Evolutionary conservation across 2,329 filamentous ascomycete genomes (phyloP).

Genomic region (Raffaelea albimanens): DNA sequence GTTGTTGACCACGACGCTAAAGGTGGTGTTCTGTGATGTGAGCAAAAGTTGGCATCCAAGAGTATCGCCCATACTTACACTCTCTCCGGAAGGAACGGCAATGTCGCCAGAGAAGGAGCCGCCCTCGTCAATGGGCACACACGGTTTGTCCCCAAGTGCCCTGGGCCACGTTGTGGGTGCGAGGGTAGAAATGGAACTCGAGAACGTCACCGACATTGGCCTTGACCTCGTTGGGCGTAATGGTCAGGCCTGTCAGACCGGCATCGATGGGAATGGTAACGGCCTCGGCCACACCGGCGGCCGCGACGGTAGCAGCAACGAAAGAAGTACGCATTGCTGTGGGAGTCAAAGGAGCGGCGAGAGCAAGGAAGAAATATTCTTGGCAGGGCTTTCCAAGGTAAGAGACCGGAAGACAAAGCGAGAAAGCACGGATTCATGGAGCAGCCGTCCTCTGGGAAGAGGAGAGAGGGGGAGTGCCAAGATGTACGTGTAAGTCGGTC

Average conservation of each 20-base stretch:
- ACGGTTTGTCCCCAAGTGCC: constrained; percentile 38
- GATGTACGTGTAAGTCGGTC: no score
- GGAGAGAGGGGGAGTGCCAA: no score
- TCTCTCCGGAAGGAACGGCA: constrained; percentile 18
- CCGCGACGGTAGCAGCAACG: constrained; percentile 1
- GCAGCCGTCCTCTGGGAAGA: no score
- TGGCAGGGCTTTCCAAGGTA: no score
- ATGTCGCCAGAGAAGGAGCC: constrained; percentile 40
- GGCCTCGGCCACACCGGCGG: constrained; percentile 7
- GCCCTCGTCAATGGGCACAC: constrained; percentile 28
- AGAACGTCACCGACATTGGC: constrained; percentile 37
- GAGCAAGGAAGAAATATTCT: no score
- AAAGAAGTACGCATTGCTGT: neutral
- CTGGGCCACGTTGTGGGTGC: constrained; percentile 39
- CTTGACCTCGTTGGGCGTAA: constrained; percentile 32
- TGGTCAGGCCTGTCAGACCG: constrained; percentile 29
- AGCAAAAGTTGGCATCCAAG: neutral
- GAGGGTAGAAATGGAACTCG: constrained; percentile 42
- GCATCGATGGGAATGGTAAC: constrained; percentile 26
- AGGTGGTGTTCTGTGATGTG: constrained; percentile 22
- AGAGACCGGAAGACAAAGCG: no score
- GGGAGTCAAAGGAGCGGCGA: no score
- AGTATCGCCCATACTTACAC: constrained; percentile 13
- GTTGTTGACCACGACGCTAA: constrained; percentile 31
- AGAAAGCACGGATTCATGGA: no score